Evolutionary conservation across 805 yeast species (phyloP), one percentile per base, ranked within the genome.

Genomic region (Candida khao-thaluensis): DNA sequence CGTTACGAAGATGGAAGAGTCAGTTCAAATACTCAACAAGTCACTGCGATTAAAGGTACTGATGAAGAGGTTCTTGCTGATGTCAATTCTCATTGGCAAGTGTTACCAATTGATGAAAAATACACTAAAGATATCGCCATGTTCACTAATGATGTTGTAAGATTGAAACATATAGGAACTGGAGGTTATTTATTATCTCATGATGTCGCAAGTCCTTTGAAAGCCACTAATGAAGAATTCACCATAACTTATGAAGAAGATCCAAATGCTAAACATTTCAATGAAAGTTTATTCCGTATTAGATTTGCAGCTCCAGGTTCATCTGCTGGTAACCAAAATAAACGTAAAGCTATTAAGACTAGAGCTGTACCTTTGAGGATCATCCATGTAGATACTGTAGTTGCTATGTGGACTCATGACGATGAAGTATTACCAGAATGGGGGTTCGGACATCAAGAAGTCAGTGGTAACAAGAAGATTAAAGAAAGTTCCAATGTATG

Each of bases 1-100:
- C 82, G 98, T 59, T 93, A 93, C 56, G 96, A 90, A 44, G 97
- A 93, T 60, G 98, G 98, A 7, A 82, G 99, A 66, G 73, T 93
- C 36, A 89, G 96, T 1, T 88, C 97, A 5, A 83, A 86, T 60
- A 89, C 93, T 43, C 98, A 93, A 69, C 96, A 90, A 66, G 95
- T 93, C 32, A 89, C 97, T 3, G 82, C 86, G 52, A 61, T 68
- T 5, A 44, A 47, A 17, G 33, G 30, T n/a, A 28, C 7, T 21
- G 63, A 69, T 42, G 70, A 69, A 35, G 75, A 68, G 17, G 51
- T 46, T 21, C 43, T 50, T 1, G 66, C 62, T 10, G 89, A 81
- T 45, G 45, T 56, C 6, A 86, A 87, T 66, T 86, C 87, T 58
- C 77, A 85, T 51, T 93, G 98, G 98, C 79, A 85, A 60, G 75